A percentile compares a stretch with the other conserved stretches of the same genome.
Conservation (phyloP, 495 filamentous ascomycete genomes). For the Lentithecium fluviatile region DNA sequence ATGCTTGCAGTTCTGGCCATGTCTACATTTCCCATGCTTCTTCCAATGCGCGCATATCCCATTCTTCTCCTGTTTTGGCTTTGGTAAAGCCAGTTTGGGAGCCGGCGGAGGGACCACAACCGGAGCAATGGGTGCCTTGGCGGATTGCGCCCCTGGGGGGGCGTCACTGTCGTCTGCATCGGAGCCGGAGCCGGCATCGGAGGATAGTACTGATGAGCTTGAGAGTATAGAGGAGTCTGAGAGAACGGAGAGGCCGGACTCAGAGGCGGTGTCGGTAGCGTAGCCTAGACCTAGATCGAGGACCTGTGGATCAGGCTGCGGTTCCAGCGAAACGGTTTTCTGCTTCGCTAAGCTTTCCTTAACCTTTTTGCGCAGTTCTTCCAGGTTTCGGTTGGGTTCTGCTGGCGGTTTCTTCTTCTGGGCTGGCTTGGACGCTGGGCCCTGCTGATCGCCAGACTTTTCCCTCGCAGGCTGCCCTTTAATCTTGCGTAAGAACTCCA, state of each 20-base stretch:
- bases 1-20: conserved; percentile 21
- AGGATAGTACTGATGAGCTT: conserved; percentile 20
- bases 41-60: conserved; percentile 14
- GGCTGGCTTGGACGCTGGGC: neutral
- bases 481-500: conserved; percentile 25
- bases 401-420: conserved; percentile 42
- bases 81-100: neutral
- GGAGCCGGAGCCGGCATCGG: conserved; percentile 6
- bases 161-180: conserved; percentile 24
- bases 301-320: neutral
- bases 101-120: conserved; percentile 1
- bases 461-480: conserved; percentile 34
- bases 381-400: conserved; percentile 44
- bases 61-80: neutral
- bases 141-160: conserved; percentile 24
- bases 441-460: conserved; percentile 41
- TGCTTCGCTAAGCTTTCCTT: conserved; percentile 22
- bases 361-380: conserved; percentile 13
- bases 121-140: conserved; percentile 11
- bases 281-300: conserved; percentile 28
- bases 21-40: conserved; percentile 26
- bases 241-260: conserved; percentile 2
- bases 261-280: conserved; percentile 15
- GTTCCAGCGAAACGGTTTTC: conserved; percentile 8
- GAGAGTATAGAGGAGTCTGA: conserved; percentile 29